A percentile compares a stretch with the other conserved stretches of the same genome.
phyloP scores from a whole-genome alignment of 305 asterid genomes.

The Ilex paraguariensis region DNA sequence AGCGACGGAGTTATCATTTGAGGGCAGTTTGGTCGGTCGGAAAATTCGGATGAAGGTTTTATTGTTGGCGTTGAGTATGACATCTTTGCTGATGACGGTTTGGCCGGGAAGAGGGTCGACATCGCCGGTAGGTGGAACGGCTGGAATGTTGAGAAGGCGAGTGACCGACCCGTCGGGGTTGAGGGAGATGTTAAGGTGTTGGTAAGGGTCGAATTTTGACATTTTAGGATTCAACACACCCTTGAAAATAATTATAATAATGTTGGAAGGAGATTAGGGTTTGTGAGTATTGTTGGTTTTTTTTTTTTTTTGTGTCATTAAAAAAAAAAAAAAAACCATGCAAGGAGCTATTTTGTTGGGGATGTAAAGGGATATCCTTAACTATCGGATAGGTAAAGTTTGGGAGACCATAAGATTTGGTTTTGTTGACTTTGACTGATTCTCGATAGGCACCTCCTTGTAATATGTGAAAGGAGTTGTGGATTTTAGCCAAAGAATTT shows the following conservation, averaged over 20 bases:
- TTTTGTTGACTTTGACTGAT: too few species aligned
- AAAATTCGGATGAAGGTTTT: slow-evolving; percentile 73
- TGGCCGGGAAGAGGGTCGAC: slow-evolving; percentile 19
- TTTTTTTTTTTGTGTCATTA: background rate
- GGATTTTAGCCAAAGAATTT: too few species aligned
- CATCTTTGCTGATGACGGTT: slow-evolving; percentile 67
- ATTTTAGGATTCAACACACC: slow-evolving; percentile 6
- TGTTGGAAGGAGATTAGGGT: background rate
- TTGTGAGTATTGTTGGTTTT: background rate
- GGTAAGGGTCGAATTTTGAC: slow-evolving; percentile 73
- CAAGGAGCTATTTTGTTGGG: too few species aligned
- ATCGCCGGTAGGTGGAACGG: slow-evolving; percentile 56
- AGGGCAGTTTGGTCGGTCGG: slow-evolving; percentile 51
- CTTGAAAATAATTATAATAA: too few species aligned
- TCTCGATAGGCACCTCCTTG: too few species aligned
- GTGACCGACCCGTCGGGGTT: slow-evolving; percentile 67
- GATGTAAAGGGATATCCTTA: too few species aligned
- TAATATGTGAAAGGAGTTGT: too few species aligned
- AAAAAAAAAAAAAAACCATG: background rate
- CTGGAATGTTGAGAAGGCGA: slow-evolving; percentile 61
- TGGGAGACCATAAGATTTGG: too few species aligned
- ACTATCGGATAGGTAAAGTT: too few species aligned
- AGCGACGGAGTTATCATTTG: slow-evolving; percentile 39
- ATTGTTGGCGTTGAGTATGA: slow-evolving; percentile 39
- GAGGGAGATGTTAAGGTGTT: slow-evolving; percentile 42